Base-by-base conservation (phyloP, 805 yeast species). In the Dipodascopsis tothii region DNA sequence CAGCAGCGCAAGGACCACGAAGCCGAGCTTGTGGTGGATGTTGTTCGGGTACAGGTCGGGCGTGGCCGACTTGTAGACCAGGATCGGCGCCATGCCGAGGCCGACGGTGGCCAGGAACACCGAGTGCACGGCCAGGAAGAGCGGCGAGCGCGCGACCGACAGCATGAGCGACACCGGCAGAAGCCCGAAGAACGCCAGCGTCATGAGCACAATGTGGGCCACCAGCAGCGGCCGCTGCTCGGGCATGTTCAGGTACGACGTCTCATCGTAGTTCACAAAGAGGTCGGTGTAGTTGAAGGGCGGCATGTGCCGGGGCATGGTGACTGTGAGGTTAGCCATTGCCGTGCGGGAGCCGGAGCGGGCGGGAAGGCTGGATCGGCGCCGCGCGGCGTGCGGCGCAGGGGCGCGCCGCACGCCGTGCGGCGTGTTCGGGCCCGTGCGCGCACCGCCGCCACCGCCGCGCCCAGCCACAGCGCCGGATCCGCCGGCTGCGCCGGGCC, bases 11-110 rank as follows among this genome's bases (percentile, higher is more conserved):
- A 81, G 62, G 46, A 86, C 63, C 7, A 83, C 73, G 58, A 74
- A 66, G 20, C 82, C 72, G 77, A 84, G 77, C 56, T 71, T 74
- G 11, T 75, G 65, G 62, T 87, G 87, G 0, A 82, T 80, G 59
- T 84, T 84, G 33, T 73, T 69, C 1, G 95, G 95, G 60, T 85
- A 90, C 55, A 85, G 66, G 43, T 73, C 60, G 21, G 56, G 69
- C 0, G 84, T 81, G 20, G 78, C 80, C 16, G 80, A 67, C 3
- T 67, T 60, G 33, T 76, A 72, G 6, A 80, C 63, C 40, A 75
- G 71, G 55, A 79, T 74, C 17, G 73, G 62, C 14, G 78, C 49
- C 43, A 82, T 62, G 1, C 92, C 77, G 0, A 73, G 56, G 3
- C 77, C 35, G 3, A 74, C 62, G 3, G 72, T 52, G 0, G 60